Percentiles rank a stretch among this genome's conserved stretches.
These are phyloP conservation scores for Botrytis squamosa DNA, from an alignment of 2,329 filamentous ascomycete species.

Conservation along the genomic window DNA sequence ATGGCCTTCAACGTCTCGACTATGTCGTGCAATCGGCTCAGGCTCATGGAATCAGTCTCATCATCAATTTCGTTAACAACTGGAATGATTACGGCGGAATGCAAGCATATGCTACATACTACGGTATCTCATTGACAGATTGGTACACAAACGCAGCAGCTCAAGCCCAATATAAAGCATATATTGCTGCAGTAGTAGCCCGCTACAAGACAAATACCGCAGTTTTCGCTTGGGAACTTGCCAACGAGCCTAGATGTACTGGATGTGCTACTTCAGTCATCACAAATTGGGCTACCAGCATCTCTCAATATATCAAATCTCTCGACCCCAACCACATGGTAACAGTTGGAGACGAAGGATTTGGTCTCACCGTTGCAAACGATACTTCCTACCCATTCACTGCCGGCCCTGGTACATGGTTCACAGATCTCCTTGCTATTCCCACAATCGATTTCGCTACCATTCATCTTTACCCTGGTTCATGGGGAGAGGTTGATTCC, in stretches of 20 bases:
- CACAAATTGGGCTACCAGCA: conserved; percentile 57
- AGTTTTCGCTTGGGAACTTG: conserved; percentile 68
- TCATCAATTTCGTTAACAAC: conserved; percentile 67
- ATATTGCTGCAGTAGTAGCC: conserved; percentile 58
- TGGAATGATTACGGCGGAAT: conserved; percentile 69
- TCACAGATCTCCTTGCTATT: conserved; percentile 47
- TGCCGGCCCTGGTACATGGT: conserved; percentile 46
- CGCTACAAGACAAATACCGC: conserved; percentile 59
- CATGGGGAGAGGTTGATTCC: conserved; percentile 42
- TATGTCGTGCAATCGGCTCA: conserved; percentile 61
- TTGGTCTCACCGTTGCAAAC: conserved; percentile 41
- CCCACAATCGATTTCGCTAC: conserved; percentile 51
- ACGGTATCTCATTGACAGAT: conserved; percentile 45
- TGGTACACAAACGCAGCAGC: conserved; percentile 58
- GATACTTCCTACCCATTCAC: conserved; percentile 47
- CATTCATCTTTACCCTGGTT: conserved; percentile 51
- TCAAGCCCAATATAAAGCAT: conserved; percentile 57
- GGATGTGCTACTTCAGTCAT: conserved; percentile 59
- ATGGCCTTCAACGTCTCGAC: conserved; percentile 64
- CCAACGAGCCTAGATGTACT: conserved; percentile 65
- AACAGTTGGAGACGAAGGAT: conserved; percentile 63
- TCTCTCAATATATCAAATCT: conserved; percentile 62
- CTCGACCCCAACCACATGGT: conserved; percentile 63
- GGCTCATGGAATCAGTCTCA: conserved; percentile 58
- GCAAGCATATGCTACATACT: conserved; percentile 55